Evolutionary conservation across 1,139 yeast genomes (phyloP), one percentile per base, ranked within the genome.

Genomic region (Debaryomyces robertsiae): DNA sequence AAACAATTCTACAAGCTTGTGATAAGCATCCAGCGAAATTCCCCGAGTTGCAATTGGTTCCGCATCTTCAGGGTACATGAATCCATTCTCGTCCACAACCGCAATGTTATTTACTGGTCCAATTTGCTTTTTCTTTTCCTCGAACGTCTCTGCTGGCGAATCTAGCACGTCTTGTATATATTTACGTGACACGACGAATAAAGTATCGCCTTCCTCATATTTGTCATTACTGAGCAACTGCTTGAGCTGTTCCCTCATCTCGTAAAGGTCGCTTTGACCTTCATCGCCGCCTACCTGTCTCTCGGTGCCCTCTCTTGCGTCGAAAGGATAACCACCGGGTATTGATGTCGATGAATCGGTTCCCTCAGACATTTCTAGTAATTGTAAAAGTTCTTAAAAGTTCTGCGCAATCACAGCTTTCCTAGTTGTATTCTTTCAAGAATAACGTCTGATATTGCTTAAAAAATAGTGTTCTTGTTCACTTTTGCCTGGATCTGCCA

Each of bases 1-100:
- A 57, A 81, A 82, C 83, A 84, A 79, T 19, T 68, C 65, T 1
- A 57, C 56, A 11, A 83, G 58, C 41, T 67, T 52, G 2, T 65
- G 53, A 51, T 77, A 82, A 1, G 72, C 67, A 2, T 59, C 56
- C 2, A 71, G 69, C 0, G 77, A 63, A 0, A 81, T 57, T 60
- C 52, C 51, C 19, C 48, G 49, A 3, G 67, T 57, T 16, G 58
- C 61, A n/a, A 55, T 55, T 0, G 66, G 61, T 42, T 64, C 73
- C 3, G 54, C 46, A 14, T 54, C 57, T 34, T 63, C 68, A 3
- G 64, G 60, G 32, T 49, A 60, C 39, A 71, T 53, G 30, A 54
- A 55, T 9, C 76, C 76, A 29, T 52, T 43, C 3, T 46, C 46
- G 46, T 70, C 70, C 3, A 63, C 61, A 10, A 72, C 52, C 5